Percentiles rank a stretch among this genome's conserved stretches.
Evolutionary conservation across 345 rosid genomes (phyloP).

Genomic region (Lepidium aucheri): DNA sequence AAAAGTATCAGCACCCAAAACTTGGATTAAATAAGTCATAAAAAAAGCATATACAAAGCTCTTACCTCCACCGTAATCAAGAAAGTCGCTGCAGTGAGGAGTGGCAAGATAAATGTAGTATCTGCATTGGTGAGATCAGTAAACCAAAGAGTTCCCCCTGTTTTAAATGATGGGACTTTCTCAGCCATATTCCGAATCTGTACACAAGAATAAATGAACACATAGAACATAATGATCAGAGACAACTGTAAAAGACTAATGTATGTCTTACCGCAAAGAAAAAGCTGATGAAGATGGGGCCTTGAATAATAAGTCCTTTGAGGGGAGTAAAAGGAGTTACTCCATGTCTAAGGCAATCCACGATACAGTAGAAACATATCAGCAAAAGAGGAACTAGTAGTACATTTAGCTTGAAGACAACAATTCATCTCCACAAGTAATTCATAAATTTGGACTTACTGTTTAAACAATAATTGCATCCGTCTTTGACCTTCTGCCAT

Average conservation of each 20-base stretch:
- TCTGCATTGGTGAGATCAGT: conserved; percentile 57
- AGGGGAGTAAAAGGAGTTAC: conserved; percentile 52
- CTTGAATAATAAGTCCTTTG: conserved; percentile 60
- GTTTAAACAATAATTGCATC: conserved; percentile 33
- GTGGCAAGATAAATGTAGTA: conserved; percentile 46
- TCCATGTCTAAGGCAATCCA: conserved; percentile 42
- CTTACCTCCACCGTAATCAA: conserved; percentile 57
- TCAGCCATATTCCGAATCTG: conserved; percentile 67
- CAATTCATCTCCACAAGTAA: not conserved
- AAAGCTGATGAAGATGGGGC: conserved; percentile 60
- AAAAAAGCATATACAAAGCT: not conserved
- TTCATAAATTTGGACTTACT: conserved; percentile 22
- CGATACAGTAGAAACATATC: not conserved
- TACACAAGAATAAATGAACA: not conserved
- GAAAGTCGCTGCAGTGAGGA: conserved; percentile 47
- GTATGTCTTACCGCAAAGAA: conserved; percentile 48
- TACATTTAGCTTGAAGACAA: not conserved
- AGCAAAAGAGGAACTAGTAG: not conserved
- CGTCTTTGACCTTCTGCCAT: conserved; percentile 34
- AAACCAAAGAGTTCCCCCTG: conserved; percentile 63
- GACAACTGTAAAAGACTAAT: not conserved
- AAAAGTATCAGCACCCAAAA: not conserved
- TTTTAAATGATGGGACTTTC: conserved; percentile 65
- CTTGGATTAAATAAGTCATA: not conserved
- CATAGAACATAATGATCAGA: not conserved